phyloP scores from a whole-genome alignment of 1,284 basidiomycete genomes.

The Cryptococcus maquisensis region DNA sequence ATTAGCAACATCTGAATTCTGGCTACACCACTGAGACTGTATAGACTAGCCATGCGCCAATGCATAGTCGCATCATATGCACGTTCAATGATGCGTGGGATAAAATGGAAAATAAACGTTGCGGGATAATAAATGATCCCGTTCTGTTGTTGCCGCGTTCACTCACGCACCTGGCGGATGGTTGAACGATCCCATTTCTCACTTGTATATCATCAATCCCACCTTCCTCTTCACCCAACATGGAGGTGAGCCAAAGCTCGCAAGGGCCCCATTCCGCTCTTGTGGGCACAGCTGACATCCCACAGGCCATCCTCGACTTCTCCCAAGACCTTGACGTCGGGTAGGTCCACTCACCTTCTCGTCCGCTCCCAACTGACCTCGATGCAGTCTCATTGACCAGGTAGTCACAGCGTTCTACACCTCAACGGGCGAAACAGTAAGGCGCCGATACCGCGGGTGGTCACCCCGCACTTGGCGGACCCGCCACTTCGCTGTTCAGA shows the following conservation, averaged over 20 bases:
- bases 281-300: neutral
- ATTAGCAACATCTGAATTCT: no score
- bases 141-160: no score
- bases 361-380: neutral
- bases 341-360: conserved; percentile 18
- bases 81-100: no score
- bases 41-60: no score
- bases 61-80: no score
- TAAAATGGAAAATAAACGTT: no score
- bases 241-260: neutral
- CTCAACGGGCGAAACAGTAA: conserved; percentile 68
- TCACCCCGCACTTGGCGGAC: neutral
- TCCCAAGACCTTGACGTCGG: conserved; percentile 75
- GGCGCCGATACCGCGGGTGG: conserved; percentile 21
- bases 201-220: no score
- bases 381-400: conserved; percentile 65
- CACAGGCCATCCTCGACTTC: conserved; percentile 78
- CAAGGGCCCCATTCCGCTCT: neutral
- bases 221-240: neutral
- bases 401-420: conserved; percentile 80
- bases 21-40: no score
- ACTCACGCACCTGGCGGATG: no score
- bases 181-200: no score
- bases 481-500: neutral
- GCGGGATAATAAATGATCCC: no score